These are phyloP conservation scores for Coffea eugenioides DNA, from an alignment of 257 asterid genomes.

Conservation along the genomic window DNA sequence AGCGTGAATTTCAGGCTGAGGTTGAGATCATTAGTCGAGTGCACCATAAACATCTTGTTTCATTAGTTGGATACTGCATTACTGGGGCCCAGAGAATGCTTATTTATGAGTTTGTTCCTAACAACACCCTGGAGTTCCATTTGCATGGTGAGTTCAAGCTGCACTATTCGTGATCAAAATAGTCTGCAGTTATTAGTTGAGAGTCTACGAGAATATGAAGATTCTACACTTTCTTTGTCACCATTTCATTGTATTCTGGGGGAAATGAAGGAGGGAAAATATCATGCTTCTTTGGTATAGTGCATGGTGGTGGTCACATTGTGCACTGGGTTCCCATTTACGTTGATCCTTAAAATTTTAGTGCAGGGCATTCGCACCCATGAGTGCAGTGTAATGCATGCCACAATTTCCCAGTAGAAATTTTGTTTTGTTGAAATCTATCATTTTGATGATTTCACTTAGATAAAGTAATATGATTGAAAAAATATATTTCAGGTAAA, in stretches of 20 bases:
- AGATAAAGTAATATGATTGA: neutral
- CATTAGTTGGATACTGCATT: constrained; percentile 93
- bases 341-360: neutral
- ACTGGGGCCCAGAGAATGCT: constrained; percentile 71
- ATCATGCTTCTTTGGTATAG: neutral
- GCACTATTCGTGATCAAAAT: neutral
- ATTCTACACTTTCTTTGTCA: neutral
- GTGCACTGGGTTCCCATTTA: neutral
- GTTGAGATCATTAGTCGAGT: constrained; percentile 95
- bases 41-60: constrained; percentile 92
- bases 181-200: neutral
- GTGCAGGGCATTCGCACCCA: neutral
- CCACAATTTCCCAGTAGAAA: neutral
- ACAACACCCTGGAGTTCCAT: constrained; percentile 75
- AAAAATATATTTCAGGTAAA: constrained; percentile 26
- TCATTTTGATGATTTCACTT: neutral
- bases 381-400: no score
- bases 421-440: neutral
- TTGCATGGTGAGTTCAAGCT: constrained; percentile 56
- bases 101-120: constrained; percentile 83
- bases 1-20: constrained; percentile 91
- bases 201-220: neutral
- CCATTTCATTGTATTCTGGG: neutral
- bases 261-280: neutral
- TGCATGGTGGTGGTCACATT: neutral